A percentile compares a stretch with the other conserved stretches of the same genome.
phyloP scores from a whole-genome alignment of 805 yeast species.

The Wickerhamomyces bovis region DNA sequence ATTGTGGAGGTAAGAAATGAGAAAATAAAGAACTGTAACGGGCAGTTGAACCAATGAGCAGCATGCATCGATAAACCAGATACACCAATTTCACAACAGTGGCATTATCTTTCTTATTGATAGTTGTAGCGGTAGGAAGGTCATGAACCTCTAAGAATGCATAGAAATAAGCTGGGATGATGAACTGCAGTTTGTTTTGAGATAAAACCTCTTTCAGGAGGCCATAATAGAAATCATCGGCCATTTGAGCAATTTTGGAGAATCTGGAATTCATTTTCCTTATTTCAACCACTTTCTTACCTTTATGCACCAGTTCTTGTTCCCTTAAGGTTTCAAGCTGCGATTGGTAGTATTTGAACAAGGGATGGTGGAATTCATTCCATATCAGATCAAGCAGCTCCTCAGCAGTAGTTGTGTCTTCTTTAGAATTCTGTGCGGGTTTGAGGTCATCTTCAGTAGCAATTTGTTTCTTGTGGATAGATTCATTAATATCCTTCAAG shows the following conservation, averaged over 20 bases:
- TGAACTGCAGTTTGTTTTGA: slow-evolving; percentile 29
- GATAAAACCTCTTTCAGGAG: slow-evolving; percentile 36
- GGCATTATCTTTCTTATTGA: slow-evolving; percentile 6
- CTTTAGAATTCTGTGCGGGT: slow-evolving; percentile 8
- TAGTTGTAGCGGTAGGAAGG: slow-evolving; percentile 5
- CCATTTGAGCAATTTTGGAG: slow-evolving; percentile 41
- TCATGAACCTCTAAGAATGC: slow-evolving; percentile 4
- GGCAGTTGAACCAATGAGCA: slow-evolving; percentile 53
- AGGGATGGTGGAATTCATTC: slow-evolving; percentile 60
- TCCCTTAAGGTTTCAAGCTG: slow-evolving; percentile 10
- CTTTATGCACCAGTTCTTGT: slow-evolving; percentile 13
- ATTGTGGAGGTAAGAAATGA: slow-evolving; percentile 27
- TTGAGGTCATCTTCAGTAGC: slow-evolving; percentile 1
- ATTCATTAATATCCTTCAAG: slow-evolving; percentile 27
- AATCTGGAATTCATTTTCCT: slow-evolving; percentile 49
- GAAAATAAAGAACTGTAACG: slow-evolving; percentile 44
- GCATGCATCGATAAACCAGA: slow-evolving; percentile 41
- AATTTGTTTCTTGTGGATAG: slow-evolving; percentile 1
- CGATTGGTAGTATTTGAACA: slow-evolving; percentile 42
- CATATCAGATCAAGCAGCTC: slow-evolving; percentile 47
- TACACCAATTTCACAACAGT: slow-evolving; percentile 29
- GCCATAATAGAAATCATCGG: slow-evolving; percentile 40
- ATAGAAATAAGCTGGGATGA: slow-evolving; percentile 17
- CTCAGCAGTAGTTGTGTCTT: slow-evolving; percentile 12
- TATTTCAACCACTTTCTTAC: slow-evolving; percentile 40